Base-by-base conservation (phyloP, 2,329 filamentous ascomycete genomes). In the Fusarium caatingaense region DNA sequence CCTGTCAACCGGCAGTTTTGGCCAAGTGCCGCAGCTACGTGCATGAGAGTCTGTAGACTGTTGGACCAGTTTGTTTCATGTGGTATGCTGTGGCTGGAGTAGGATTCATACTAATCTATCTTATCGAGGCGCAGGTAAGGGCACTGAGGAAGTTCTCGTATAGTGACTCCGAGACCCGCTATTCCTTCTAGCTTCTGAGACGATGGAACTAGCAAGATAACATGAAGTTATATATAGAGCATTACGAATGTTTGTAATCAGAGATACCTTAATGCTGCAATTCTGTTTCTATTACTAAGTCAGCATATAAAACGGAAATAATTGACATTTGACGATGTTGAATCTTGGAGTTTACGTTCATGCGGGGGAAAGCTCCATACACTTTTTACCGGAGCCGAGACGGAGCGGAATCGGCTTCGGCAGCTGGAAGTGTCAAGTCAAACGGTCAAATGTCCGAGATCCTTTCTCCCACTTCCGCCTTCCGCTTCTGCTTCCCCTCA, bases 351-450 rank as follows among this genome's bases (percentile, higher is more conserved):
- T 40, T 45, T 65, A 34, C 18, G 40, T 40, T 45, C 53, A 18
- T 34, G 61, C 28, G 46, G 59, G 62, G 48, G 23, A 27, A 27
- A 30, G 32, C 23, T 59, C 53, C 51, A 66, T 59, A 40, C 25
- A 32, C 25, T 37, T 59, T 44, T 45, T 67, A 46, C 53, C 51
- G 63, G 55, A 71, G 54, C 67, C 57, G 54, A 64, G 57, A 70
- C 42, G 55, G 63, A 53, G 46, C 55, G 53, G 45, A 48, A 49
- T 70, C 63, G 67, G 58, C 58, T 54, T 71, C 48, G 67, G 58
- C 50, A 68, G 47, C 40, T 50, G 58, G 48, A 68, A 30, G 32
- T 50, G 44, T 54, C 57, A 44, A 54, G 42, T 53, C 55, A 45
- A 55, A 53, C 23, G 49, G 49, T 21, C 49, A 53, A 53, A 53